Evolutionary conservation across 2,329 filamentous ascomycete species (phyloP).

Genomic region (Verruconis gallopava): DNA sequence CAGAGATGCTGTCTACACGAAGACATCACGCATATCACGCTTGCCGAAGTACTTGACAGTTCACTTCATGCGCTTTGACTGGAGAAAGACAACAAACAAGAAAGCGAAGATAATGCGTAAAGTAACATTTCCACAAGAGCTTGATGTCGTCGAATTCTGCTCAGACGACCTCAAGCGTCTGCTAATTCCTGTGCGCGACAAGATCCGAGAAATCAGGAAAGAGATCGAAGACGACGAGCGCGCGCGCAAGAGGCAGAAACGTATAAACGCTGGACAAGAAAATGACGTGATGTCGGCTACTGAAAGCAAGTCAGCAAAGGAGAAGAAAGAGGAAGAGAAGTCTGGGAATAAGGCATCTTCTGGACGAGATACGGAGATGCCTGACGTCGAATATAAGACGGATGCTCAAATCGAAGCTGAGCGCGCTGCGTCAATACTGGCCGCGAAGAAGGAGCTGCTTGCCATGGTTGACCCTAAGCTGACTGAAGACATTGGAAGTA

Average conservation of each 20-base stretch:
- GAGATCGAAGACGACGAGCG: slow-evolving; percentile 90
- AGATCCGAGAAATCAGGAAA: slow-evolving; percentile 87
- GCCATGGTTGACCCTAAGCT: slow-evolving; percentile 64
- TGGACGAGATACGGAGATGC: slow-evolving; percentile 55
- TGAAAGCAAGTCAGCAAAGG: slow-evolving; percentile 30
- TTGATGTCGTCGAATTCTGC: slow-evolving; percentile 91
- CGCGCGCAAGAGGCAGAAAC: slow-evolving; percentile 82
- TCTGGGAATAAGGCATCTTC: slow-evolving; percentile 29
- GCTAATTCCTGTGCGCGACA: slow-evolving; percentile 85
- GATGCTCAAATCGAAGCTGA: slow-evolving; percentile 88
- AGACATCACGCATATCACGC: slow-evolving; percentile 71
- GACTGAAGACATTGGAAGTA: slow-evolving; percentile 65
- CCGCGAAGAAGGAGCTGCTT: slow-evolving; percentile 79
- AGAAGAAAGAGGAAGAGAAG: slow-evolving; percentile 33
- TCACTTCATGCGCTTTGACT: slow-evolving; percentile 96
- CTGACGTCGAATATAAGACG: slow-evolving; percentile 69
- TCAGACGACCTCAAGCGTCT: slow-evolving; percentile 75
- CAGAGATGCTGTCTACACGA: slow-evolving; percentile 74
- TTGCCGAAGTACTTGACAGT: slow-evolving; percentile 91
- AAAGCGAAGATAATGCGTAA: slow-evolving; percentile 99
- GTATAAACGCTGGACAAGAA: slow-evolving; percentile 43
- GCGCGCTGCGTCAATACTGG: slow-evolving; percentile 57
- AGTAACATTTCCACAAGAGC: slow-evolving; percentile 86
- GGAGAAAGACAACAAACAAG: slow-evolving; percentile 89
- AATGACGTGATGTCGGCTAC: slow-evolving; percentile 28